Evolutionary conservation across 768 basidiomycete genomes (phyloP).

Genomic region (Termitomyces heimii): DNA sequence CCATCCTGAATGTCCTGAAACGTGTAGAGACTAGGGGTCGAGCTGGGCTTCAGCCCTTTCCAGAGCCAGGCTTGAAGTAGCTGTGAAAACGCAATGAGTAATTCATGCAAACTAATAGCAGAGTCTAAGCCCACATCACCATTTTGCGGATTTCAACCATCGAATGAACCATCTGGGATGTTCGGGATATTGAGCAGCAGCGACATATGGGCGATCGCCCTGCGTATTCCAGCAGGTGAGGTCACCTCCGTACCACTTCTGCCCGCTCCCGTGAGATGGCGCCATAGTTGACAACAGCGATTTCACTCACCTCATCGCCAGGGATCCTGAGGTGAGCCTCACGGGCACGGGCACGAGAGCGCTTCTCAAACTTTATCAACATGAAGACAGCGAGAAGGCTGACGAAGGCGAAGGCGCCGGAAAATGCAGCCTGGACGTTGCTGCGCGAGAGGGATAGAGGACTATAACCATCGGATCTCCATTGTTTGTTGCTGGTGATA

Average conservation of each 20-base stretch:
- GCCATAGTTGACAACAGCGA: constrained; percentile 26
- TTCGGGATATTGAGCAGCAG: constrained; percentile 22
- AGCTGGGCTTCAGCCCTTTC: too few species aligned
- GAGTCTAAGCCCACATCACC: constrained; percentile 6
- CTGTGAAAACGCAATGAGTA: constrained; percentile 1
- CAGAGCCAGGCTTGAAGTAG: too few species aligned
- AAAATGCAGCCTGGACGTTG: constrained; percentile 27
- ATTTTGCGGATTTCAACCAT: background rate
- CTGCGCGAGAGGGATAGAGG: constrained; percentile 20
- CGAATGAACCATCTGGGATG: constrained; percentile 26
- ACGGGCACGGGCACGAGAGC: constrained; percentile 30
- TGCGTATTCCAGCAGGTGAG: background rate
- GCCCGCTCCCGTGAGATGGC: constrained; percentile 20
- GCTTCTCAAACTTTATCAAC: constrained; percentile 31
- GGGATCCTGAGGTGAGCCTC: constrained; percentile 34
- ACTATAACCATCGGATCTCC: constrained; percentile 25
- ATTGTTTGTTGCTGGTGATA: constrained; percentile 51
- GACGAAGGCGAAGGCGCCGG: constrained; percentile 31
- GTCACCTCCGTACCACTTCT: background rate
- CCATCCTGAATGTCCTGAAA: background rate
- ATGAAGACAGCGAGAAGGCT: constrained; percentile 32
- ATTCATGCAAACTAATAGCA: background rate
- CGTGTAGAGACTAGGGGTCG: background rate
- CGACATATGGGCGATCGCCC: background rate
- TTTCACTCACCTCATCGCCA: constrained; percentile 46